These are phyloP conservation scores for Favolaschia claudopus DNA, from an alignment of 768 basidiomycete genomes.

Conservation along the genomic window DNA sequence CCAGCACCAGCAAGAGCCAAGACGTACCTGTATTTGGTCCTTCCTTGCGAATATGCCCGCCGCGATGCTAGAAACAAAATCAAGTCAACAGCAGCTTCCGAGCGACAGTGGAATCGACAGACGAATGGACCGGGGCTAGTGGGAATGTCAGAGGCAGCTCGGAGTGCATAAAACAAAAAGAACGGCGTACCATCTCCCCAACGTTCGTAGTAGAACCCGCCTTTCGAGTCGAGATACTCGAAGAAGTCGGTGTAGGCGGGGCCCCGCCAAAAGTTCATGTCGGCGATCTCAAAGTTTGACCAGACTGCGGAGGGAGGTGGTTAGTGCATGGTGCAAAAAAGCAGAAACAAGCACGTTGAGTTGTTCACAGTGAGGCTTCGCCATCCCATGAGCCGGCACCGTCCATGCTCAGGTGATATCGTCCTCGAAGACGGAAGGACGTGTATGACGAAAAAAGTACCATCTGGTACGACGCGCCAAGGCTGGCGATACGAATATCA, in stretches of 20 bases:
- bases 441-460: neutral
- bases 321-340: no score
- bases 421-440: neutral
- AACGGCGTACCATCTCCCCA: conserved; percentile 50
- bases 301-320: conserved; percentile 45
- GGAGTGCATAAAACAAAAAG: conserved; percentile 47
- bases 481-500: no score
- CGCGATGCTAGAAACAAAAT: conserved; percentile 69
- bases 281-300: conserved; percentile 77
- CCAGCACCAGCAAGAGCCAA: neutral
- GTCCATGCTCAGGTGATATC: no score
- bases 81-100: neutral
- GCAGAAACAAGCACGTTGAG: no score
- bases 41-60: conserved; percentile 65
- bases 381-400: no score
- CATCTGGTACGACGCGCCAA: no score
- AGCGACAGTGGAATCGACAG: neutral
- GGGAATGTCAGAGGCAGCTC: no score
- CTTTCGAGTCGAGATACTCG: conserved; percentile 63
- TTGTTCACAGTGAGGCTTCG: no score
- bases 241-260: conserved; percentile 75
- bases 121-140: conserved; percentile 42
- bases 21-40: conserved; percentile 55
- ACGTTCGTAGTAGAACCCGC: conserved; percentile 79
- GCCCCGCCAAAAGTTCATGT: conserved; percentile 69